A percentile compares a stretch with the other conserved stretches of the same genome.
These are phyloP conservation scores for Collybia mongolica DNA, from an alignment of 768 basidiomycete genomes.

Conservation along the genomic window DNA sequence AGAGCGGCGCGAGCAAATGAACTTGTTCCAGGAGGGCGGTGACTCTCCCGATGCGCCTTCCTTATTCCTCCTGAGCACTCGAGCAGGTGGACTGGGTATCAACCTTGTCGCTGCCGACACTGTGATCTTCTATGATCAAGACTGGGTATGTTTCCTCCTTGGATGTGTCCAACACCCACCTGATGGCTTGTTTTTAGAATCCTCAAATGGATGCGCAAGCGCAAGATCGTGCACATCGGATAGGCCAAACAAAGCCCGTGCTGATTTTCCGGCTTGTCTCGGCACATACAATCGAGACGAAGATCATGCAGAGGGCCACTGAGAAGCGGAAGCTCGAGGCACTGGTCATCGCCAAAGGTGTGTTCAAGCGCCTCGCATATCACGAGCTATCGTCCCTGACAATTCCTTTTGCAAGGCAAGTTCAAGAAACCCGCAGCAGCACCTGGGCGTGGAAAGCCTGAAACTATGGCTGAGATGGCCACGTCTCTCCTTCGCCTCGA, in stretches of 20 bases:
- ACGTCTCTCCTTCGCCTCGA: slow-evolving; percentile 76
- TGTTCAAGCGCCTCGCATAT: slow-evolving; percentile 2
- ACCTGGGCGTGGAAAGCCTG: slow-evolving; percentile 46
- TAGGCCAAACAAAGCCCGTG: slow-evolving; percentile 91
- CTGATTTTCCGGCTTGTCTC: slow-evolving; percentile 87
- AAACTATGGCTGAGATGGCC: slow-evolving; percentile 80
- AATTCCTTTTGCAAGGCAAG: slow-evolving; percentile 51
- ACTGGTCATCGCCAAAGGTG: slow-evolving; percentile 91
- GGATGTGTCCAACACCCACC: background rate
- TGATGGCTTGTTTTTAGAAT: slow-evolving; percentile 48
- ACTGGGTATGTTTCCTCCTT: slow-evolving; percentile 60
- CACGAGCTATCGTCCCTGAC: background rate
- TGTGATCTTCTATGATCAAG: slow-evolving; percentile 92
- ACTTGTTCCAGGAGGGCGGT: slow-evolving; percentile 74
- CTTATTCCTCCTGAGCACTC: slow-evolving; percentile 79
- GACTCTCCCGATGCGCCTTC: slow-evolving; percentile 60
- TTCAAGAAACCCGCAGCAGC: slow-evolving; percentile 72
- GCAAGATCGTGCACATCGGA: slow-evolving; percentile 93
- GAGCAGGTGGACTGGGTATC: slow-evolving; percentile 78
- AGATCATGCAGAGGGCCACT: slow-evolving; percentile 84
- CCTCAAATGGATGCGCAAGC: slow-evolving; percentile 98
- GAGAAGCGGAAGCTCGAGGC: slow-evolving; percentile 92
- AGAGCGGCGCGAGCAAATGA: slow-evolving; percentile 84
- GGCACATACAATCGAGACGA: slow-evolving; percentile 87
- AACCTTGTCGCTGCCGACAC: slow-evolving; percentile 85